Base-by-base conservation (phyloP, 208 protist species). In the Wallacemonas sp. region DNA sequence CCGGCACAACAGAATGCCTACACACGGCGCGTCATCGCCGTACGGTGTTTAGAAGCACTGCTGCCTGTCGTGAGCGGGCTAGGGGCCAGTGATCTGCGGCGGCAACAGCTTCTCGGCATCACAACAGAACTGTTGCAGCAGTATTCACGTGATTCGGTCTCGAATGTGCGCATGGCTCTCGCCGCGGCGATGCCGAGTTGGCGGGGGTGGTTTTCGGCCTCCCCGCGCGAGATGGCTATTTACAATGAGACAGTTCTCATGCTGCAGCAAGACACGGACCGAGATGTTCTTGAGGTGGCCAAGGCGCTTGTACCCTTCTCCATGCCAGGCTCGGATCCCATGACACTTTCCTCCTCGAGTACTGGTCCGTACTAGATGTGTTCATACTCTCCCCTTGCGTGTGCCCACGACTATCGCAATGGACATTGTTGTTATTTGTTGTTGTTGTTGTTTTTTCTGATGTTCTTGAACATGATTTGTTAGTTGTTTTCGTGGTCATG, bases 141-240 rank as follows among this genome's bases (percentile, higher is more conserved):
- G 44, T 84, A 86, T 39, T 45, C 78, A 6, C 31, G 60, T 30
- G 88, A 94, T 49, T 34, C 55, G 4, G 88, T 94, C 21, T 75
- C 88, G 17, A 94, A 91, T 30, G 84, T 94, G 9, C 84, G 88
- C 28, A 70, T 91, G 41, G 70, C 84, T 8, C 55, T 82, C 0
- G 84, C 80, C 8, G 60, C 68, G 42, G 72, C 82, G 34, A 58
- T 94, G 53, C 64, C 70, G 19, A 46, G 31, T 39, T 84, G 76
- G 73, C 65, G 58, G 62, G 44, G 54, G 3, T 91, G 81, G 81
- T 90, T 89, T 42, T 59, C 59, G 28, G 47, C 33, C 1, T 68
- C 75, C 19, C 34, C 51, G 28, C 28, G 19, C 0, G 75, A 78
- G 34, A 56, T 49, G 14, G 30, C 45, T 0, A 68, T 68, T n/a